Conservation (phyloP, 1,284 basidiomycete genomes). For the Laetiporus sulphureus region DNA sequence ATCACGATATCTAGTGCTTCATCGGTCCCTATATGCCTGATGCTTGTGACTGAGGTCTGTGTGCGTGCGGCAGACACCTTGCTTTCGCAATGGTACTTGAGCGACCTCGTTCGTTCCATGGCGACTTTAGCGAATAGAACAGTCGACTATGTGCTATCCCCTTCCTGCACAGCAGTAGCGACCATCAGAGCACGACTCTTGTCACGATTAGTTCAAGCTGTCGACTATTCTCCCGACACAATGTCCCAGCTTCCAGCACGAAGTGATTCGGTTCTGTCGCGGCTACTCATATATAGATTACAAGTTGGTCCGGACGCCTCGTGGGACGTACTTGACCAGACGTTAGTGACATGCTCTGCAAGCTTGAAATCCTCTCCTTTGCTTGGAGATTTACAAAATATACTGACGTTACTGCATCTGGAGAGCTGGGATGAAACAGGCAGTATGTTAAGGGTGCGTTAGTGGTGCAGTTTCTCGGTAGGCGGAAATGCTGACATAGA, state of each 20-base stretch:
- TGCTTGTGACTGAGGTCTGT: slow-evolving; percentile 37
- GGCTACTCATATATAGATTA: slow-evolving; percentile 27
- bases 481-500: not conserved
- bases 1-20: slow-evolving; percentile 19
- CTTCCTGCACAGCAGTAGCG: slow-evolving; percentile 30
- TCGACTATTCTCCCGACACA: slow-evolving; percentile 18
- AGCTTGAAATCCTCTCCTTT: slow-evolving; percentile 15
- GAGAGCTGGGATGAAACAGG: slow-evolving; percentile 31
- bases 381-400: slow-evolving; percentile 23
- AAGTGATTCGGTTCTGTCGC: slow-evolving; percentile 22
- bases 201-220: slow-evolving; percentile 30
- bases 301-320: slow-evolving; percentile 16
- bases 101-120: slow-evolving; percentile 36
- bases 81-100: slow-evolving; percentile 45
- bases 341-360: slow-evolving; percentile 10
- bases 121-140: slow-evolving; percentile 32
- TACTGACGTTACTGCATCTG: slow-evolving; percentile 23
- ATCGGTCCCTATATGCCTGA: slow-evolving; percentile 39
- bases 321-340: slow-evolving; percentile 19
- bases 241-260: slow-evolving; percentile 18
- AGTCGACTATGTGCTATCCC: slow-evolving; percentile 42
- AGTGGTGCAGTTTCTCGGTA: not conserved
- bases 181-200: slow-evolving; percentile 33
- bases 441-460: slow-evolving; percentile 24
- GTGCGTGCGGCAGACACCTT: too few relatives aligned